phyloP scores from a whole-genome alignment of 768 basidiomycete genomes.

The Suillus hirtellus region DNA sequence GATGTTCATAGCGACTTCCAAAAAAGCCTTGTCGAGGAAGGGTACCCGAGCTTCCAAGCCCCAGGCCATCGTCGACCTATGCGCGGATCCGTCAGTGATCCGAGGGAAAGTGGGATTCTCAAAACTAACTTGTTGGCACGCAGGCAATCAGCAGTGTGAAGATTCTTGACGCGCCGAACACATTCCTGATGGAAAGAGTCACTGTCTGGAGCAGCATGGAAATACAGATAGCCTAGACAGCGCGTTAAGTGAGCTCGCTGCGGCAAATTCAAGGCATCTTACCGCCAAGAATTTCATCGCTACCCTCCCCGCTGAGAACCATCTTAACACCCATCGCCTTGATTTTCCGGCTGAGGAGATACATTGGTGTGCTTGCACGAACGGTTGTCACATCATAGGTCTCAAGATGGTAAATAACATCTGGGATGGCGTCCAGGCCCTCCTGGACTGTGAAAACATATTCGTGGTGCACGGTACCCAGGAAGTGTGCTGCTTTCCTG shows the following conservation, averaged over 20 bases:
- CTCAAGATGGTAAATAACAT: conserved; percentile 97
- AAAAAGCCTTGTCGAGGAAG: conserved; percentile 96
- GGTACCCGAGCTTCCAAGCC: conserved; percentile 98
- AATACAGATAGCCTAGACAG: conserved; percentile 88
- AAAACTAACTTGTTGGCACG: conserved; percentile 91
- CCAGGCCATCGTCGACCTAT: conserved; percentile 98
- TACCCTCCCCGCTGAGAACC: conserved; percentile 97
- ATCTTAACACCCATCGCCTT: conserved; percentile 99
- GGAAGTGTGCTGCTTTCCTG: conserved; percentile 86
- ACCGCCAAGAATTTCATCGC: conserved; percentile 98
- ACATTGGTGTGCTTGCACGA: conserved; percentile 98
- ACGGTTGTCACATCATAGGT: conserved; percentile 99
- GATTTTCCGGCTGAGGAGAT: conserved; percentile 95
- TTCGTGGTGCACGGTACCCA: conserved; percentile 96
- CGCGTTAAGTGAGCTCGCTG: conserved; percentile 13
- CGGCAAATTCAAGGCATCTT: conserved; percentile 17
- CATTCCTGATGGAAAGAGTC: conserved; percentile 93
- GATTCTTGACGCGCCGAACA: conserved; percentile 92
- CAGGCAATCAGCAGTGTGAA: conserved; percentile 96
- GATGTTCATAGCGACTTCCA: conserved; percentile 91
- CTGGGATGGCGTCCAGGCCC: conserved; percentile 94
- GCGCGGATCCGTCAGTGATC: conserved; percentile 8
- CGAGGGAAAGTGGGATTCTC: conserved; percentile 3
- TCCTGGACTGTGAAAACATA: conserved; percentile 98
- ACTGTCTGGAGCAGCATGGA: conserved; percentile 94